Evolutionary conservation across 2,329 filamentous ascomycete species (phyloP).

Genomic region (Penicillium sp.): DNA sequence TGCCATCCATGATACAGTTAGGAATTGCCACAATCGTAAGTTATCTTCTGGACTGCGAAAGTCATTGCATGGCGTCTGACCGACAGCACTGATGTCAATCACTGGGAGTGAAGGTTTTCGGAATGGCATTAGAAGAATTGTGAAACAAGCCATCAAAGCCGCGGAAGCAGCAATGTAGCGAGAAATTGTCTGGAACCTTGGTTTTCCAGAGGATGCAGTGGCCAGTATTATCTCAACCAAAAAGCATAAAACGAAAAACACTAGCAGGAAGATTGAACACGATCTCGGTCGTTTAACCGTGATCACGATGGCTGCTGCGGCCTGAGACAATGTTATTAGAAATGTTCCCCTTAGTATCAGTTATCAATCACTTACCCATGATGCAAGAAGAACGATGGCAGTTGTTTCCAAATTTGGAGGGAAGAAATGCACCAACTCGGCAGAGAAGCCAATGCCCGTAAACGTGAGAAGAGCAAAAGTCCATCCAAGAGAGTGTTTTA

Average conservation of each 20-base stretch:
- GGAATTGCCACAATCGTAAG: conserved; percentile 79
- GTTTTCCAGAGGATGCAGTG: conserved; percentile 28
- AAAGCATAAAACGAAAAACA: conserved; percentile 42
- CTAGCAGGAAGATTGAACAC: conserved; percentile 48
- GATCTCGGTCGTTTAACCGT: conserved; percentile 49
- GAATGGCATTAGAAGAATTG: conserved; percentile 73
- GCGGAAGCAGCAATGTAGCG: conserved; percentile 44
- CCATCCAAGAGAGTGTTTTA: conserved; percentile 41
- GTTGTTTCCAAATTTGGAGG: conserved; percentile 23
- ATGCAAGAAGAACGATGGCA: conserved; percentile 39
- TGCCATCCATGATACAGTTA: conserved; percentile 82
- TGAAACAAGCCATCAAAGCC: conserved; percentile 55
- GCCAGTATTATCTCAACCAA: conserved; percentile 44
- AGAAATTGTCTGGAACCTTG: conserved; percentile 25
- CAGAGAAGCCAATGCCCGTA: conserved; percentile 45
- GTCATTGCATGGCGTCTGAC: conserved; percentile 60
- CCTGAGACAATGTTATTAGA: conserved; percentile 38
- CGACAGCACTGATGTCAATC: conserved; percentile 65
- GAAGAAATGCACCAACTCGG: conserved; percentile 40
- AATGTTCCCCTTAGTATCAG: conserved; percentile 20
- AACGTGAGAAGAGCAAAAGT: conserved; percentile 47
- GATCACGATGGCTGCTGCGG: conserved; percentile 43
- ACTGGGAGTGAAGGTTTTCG: conserved; percentile 63
- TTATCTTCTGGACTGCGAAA: conserved; percentile 82
- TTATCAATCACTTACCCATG: conserved; percentile 44